Percentiles rank a stretch among this genome's conserved stretches.
Evolutionary conservation across 371 early-diverging fungal species (phyloP).

Genomic region (Circinella minor): DNA sequence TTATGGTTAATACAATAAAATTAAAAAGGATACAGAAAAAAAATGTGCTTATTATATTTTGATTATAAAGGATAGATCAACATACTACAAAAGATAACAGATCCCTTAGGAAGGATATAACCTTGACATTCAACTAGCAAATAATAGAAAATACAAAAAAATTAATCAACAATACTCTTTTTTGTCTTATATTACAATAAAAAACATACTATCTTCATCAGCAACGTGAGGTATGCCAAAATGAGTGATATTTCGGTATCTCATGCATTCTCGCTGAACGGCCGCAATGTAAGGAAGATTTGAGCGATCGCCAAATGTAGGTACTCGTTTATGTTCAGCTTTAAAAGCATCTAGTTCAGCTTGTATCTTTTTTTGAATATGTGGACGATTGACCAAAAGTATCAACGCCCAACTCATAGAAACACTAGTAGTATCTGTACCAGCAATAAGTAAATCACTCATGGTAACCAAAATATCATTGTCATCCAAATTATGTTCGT

Average conservation of each 20-base stretch:
- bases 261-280: constrained; percentile 30
- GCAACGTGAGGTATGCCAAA: constrained; percentile 26
- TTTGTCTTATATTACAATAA: background rate
- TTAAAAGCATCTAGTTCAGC: constrained; percentile 23
- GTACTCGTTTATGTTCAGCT: constrained; percentile 11
- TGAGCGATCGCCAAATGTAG: constrained; percentile 25
- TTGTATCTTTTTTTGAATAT: constrained; percentile 20
- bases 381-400: constrained; percentile 22
- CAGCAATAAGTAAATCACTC: constrained; percentile 22
- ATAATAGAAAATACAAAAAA: background rate
- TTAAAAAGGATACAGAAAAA: too few species aligned
- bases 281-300: constrained; percentile 19
- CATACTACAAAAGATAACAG: constrained; percentile 24
- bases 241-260: constrained; percentile 17
- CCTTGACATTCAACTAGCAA: constrained; percentile 24
- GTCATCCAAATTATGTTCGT: constrained; percentile 27
- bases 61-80: background rate
- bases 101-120: constrained; percentile 40
- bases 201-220: constrained; percentile 22
- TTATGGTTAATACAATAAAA: too few species aligned
- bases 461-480: constrained; percentile 20
- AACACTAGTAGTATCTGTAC: constrained; percentile 25
- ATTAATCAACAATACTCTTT: background rate
- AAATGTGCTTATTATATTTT: too few species aligned
- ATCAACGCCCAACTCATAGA: constrained; percentile 20